Base-by-base conservation (phyloP, 805 yeast genomes). In the Candida lessepsii region DNA sequence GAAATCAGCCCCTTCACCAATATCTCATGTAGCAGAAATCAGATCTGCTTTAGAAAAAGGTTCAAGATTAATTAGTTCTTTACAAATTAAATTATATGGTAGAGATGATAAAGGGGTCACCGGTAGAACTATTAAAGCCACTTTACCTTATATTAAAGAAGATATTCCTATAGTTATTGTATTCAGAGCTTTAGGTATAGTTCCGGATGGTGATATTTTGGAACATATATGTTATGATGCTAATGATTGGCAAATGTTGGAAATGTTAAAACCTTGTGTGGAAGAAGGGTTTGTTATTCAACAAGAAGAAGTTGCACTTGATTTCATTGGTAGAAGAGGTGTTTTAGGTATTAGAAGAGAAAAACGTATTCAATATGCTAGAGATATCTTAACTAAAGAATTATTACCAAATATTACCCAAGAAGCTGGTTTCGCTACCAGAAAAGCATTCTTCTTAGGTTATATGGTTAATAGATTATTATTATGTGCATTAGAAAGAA, bases 211-310 rank as follows among this genome's bases (percentile, higher is more conserved):
- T 63, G 99, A 93, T 69, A 93, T 93, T 57, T 73, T 93, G 58
- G 97, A 93, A 66, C 99, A 93, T 65, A 93, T 93, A 44, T 93
- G 99, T 70, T 93, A 91, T 65, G 99, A 93, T 65, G 89, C 88
- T 45, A 86, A 83, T 51, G 99, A 93, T 71, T 91, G 98, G 97
- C 99, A 93, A 68, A 93, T 93, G 99, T 77, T 93, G 64, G 99
- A 93, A 68, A 88, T 93, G 93, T 75, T 93, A 58, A 95, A 93
- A 64, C 99, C 99, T 5, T 93, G 98, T 78, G 95, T 93, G 47
- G 99, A 93, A 65, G 99, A 95, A 70, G 99, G 97, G 39, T 95
- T 93, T 65, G 93, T 93, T 39, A 90, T 93, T 50, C 99, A 93
- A 70, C 97, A 95, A 59, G 83, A 96, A 58, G 98, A 93, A 70